Conservation (phyloP, 208 protist genomes). For the Trypanosoma scelopori region DNA sequence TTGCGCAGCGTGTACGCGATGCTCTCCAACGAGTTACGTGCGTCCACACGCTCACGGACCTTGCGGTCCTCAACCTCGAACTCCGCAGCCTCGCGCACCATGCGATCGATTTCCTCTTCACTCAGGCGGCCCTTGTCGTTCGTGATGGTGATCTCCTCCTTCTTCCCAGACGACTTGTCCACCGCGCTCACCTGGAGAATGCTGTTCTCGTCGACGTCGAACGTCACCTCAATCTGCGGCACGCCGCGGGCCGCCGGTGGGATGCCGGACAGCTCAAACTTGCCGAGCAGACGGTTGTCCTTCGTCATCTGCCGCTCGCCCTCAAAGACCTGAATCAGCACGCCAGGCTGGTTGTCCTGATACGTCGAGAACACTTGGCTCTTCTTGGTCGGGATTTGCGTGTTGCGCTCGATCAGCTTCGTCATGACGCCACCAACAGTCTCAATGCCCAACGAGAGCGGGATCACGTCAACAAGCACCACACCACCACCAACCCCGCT, state of each 20-base stretch:
- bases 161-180: conserved; percentile 93
- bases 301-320: conserved; percentile 91
- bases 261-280: conserved; percentile 91
- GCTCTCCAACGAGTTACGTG: conserved; percentile 93
- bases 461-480: conserved; percentile 86
- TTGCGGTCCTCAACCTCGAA: conserved; percentile 92
- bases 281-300: conserved; percentile 95
- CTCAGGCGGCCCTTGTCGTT: conserved; percentile 97
- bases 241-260: conserved; percentile 88
- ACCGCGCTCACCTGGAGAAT: conserved; percentile 95
- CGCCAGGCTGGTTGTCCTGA: conserved; percentile 83
- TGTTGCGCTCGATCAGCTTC: conserved; percentile 86
- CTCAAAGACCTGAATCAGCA: conserved; percentile 94
- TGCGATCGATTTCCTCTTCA: conserved; percentile 94
- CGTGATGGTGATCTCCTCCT: conserved; percentile 91
- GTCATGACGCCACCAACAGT: conserved; percentile 96
- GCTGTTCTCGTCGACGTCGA: conserved; percentile 98
- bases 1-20: conserved; percentile 78
- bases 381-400: conserved; percentile 81
- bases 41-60: conserved; percentile 85
- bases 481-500: conserved; percentile 71
- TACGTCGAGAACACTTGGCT: conserved; percentile 86
- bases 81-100: conserved; percentile 94
- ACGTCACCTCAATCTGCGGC: conserved; percentile 98
- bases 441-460: conserved; percentile 94